Conservation (phyloP, 352 stramenopile species). For the Halophytophthora batemanensis region DNA sequence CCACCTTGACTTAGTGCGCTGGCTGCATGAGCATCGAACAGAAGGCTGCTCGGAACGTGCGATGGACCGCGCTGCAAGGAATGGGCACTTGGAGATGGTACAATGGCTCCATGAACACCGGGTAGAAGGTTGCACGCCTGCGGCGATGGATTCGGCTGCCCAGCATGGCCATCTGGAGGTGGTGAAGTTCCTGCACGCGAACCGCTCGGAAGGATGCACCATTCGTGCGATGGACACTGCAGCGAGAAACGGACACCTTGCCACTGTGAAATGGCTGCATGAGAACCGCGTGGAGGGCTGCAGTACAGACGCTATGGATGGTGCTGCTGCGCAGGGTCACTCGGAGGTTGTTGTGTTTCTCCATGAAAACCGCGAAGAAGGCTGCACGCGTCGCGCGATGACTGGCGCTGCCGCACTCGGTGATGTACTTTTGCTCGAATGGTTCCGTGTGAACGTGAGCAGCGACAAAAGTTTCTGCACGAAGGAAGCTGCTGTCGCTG, state of each 20-base stretch:
- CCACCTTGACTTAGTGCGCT: slow-evolving; percentile 17
- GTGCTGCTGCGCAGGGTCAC: slow-evolving; percentile 17
- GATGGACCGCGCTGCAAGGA: slow-evolving; percentile 23
- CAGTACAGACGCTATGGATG: slow-evolving; percentile 14
- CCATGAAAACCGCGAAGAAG: slow-evolving; percentile 14
- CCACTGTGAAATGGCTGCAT: slow-evolving; percentile 50
- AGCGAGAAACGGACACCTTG: slow-evolving; percentile 49
- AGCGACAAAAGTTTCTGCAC: slow-evolving; percentile 2
- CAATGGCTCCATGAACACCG: slow-evolving; percentile 23
- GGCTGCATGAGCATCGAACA: slow-evolving; percentile 20
- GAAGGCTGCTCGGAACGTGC: slow-evolving; percentile 30
- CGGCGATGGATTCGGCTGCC: slow-evolving; percentile 22
- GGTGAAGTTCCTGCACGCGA: slow-evolving; percentile 21
- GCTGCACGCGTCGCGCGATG: slow-evolving; percentile 14
- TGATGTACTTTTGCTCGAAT: slow-evolving; percentile 21
- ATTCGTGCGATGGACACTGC: slow-evolving; percentile 43
- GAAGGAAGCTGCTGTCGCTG: slow-evolving; percentile 18
- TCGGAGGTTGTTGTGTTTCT: slow-evolving; percentile 24
- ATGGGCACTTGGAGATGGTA: slow-evolving; percentile 22
- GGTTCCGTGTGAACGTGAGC: slow-evolving; percentile 9
- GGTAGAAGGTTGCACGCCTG: slow-evolving; percentile 17
- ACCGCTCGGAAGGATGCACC: slow-evolving; percentile 21
- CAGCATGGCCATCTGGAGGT: slow-evolving; percentile 18
- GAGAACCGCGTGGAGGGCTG: slow-evolving; percentile 21
- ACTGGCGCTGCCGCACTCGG: slow-evolving; percentile 9